A percentile compares a stretch with the other conserved stretches of the same genome.
phyloP scores from a whole-genome alignment of 345 rosid species.

The Atalantia buxifolia region DNA sequence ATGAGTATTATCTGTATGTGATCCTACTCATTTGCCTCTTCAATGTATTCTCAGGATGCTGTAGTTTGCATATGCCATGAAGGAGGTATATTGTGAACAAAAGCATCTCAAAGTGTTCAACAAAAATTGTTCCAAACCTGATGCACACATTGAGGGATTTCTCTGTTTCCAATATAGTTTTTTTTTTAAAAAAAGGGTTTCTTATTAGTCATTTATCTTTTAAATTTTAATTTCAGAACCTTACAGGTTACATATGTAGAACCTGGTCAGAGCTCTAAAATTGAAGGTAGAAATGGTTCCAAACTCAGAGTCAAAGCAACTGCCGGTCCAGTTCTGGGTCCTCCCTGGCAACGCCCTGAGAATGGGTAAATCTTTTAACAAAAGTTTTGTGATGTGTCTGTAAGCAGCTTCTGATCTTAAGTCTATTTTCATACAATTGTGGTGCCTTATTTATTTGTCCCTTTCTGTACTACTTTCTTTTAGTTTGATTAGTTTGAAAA shows the following conservation, averaged over 20 bases:
- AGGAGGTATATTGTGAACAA: neutral
- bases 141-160: neutral
- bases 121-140: neutral
- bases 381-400: conserved; percentile 4
- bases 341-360: conserved; percentile 99
- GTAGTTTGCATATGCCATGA: neutral
- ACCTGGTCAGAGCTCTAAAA: conserved; percentile 63
- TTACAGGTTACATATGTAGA: conserved; percentile 76
- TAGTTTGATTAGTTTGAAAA: neutral
- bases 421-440: neutral
- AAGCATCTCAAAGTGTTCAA: neutral
- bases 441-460: neutral
- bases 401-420: neutral
- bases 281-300: conserved; percentile 44
- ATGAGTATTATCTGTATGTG: neutral
- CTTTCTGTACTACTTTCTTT: neutral
- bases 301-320: conserved; percentile 67
- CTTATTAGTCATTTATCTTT: neutral
- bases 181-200: neutral
- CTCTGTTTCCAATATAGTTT: neutral
- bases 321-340: conserved; percentile 91
- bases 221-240: conserved; percentile 26
- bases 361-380: conserved; percentile 53
- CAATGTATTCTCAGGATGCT: neutral
- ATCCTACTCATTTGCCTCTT: neutral